Base-by-base conservation (phyloP, 2,329 filamentous ascomycete species). In the Epichloe amarillans region DNA sequence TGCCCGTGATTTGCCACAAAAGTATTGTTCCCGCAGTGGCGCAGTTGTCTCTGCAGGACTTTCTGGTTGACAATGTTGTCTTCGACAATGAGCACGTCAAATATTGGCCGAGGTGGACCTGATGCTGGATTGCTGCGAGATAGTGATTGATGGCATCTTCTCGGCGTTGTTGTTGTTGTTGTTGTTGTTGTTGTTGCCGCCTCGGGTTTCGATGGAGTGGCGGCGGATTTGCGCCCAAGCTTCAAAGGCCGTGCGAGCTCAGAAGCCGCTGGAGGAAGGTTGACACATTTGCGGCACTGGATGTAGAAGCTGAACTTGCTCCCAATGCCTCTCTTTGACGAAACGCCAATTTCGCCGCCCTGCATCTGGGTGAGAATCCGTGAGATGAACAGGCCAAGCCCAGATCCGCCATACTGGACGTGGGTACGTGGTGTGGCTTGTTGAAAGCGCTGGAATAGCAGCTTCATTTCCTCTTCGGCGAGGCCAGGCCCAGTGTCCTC, bases 291-390 rank as follows among this genome's bases (percentile, higher is more conserved):
- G 59, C 80, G 79, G 50, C 79, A 79, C 55, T 82, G 83, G 63
- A 89, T 76, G 61, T 87, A 89, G 62, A 90, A 89, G 30, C 80
- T 83, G 64, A 89, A 89, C 0, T 79, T 86, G 64, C 82, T 86
- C 39, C 86, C 86, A 38, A 79, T 72, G 12, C 82, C 84, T 52
- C 80, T 75, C 54, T 77, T 70, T 0, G 83, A 86, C 2, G 76
- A 73, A 3, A 89, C 84, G 7, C 84, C 84, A 50, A 89, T 87
- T 61, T 88, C 83, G 2, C 86, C 86, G 14, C 85, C 85, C 66
- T 89, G 86, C 47, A 89, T 69, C 61, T 89, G 84, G 2, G 83
- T 86, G 46, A 90, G 68, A 58, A 86, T 84, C 38, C 84, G 75
- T 4, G 82, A 87, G 61, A 90, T 89, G 67, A 88, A 89, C 1